These are phyloP conservation scores for Aureobasidium lini DNA, from an alignment of 2,329 filamentous ascomycete species.

Conservation along the genomic window DNA sequence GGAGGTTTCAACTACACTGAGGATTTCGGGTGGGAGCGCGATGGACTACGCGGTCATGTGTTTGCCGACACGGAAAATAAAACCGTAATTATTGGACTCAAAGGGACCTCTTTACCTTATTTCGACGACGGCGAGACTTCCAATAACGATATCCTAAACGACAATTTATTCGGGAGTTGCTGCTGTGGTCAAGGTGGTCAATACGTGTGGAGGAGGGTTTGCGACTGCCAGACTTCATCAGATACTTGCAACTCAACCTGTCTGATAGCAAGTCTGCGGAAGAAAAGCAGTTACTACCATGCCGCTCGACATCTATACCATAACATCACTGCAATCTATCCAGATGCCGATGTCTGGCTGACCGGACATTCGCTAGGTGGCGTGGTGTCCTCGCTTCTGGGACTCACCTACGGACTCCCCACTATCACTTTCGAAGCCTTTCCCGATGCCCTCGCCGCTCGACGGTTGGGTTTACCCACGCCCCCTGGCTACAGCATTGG, in stretches of 20 bases:
- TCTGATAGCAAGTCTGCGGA: constrained; percentile 61
- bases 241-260: constrained; percentile 89
- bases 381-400: constrained; percentile 72
- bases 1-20: constrained; percentile 69
- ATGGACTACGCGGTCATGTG: constrained; percentile 81
- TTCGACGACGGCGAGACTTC: constrained; percentile 94
- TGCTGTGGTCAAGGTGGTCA: constrained; percentile 88
- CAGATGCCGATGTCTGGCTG: constrained; percentile 73
- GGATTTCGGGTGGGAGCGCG: constrained; percentile 82
- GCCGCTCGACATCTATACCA: constrained; percentile 82
- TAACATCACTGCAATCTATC: constrained; percentile 81
- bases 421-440: constrained; percentile 84
- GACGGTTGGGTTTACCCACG: constrained; percentile 69
- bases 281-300: constrained; percentile 82
- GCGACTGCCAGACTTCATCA: constrained; percentile 78
- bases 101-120: constrained; percentile 64
- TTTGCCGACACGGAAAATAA: constrained; percentile 79
- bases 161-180: constrained; percentile 93
- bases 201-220: constrained; percentile 81
- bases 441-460: constrained; percentile 75
- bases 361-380: constrained; percentile 85
- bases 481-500: constrained; percentile 69
- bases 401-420: constrained; percentile 78
- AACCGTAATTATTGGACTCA: constrained; percentile 80
- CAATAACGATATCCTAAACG: constrained; percentile 80